phyloP scores from a whole-genome alignment of 345 rosid genomes.

The Fremontodendron californicum region DNA sequence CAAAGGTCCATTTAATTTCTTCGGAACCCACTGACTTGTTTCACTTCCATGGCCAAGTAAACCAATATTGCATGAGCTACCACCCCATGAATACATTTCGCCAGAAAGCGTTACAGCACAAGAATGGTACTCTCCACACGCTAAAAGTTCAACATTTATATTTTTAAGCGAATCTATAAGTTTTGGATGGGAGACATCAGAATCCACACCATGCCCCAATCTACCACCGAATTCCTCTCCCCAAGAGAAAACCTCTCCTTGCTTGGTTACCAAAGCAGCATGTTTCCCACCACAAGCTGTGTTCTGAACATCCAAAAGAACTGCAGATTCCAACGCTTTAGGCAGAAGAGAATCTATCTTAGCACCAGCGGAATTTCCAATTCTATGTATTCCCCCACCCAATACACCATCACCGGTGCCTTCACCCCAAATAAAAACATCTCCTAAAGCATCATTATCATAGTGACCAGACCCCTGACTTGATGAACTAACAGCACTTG shows the following conservation, averaged over 20 bases:
- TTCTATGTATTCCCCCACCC: slow-evolving; percentile 60
- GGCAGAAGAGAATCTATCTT: slow-evolving; percentile 68
- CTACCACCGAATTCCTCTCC: slow-evolving; percentile 73
- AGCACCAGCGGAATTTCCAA: slow-evolving; percentile 38
- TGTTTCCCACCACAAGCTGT: slow-evolving; percentile 77
- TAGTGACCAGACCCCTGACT: slow-evolving; percentile 86
- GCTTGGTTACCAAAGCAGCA: slow-evolving; percentile 69
- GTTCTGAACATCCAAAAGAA: slow-evolving; percentile 69
- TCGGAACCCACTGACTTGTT: slow-evolving; percentile 65
- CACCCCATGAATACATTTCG: slow-evolving; percentile 77
- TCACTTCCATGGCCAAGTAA: slow-evolving; percentile 70
- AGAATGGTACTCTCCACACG: slow-evolving; percentile 74
- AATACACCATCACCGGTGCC: slow-evolving; percentile 64
- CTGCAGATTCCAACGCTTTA: slow-evolving; percentile 68
- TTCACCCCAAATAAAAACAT: slow-evolving; percentile 82
- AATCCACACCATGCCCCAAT: slow-evolving; percentile 80
- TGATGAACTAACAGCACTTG: slow-evolving; percentile 80
- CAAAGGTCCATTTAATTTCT: slow-evolving; percentile 62
- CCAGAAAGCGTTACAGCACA: slow-evolving; percentile 78
- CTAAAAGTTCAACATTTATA: slow-evolving; percentile 59
- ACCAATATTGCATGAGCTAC: slow-evolving; percentile 50
- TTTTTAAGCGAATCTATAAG: slow-evolving; percentile 58
- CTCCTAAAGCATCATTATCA: slow-evolving; percentile 74
- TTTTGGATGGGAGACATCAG: slow-evolving; percentile 69
- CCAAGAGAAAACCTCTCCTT: slow-evolving; percentile 79